Evolutionary conservation across 164 flowering plant genomes (phyloP).

Genomic region (Chloranthus sessilifolius): DNA sequence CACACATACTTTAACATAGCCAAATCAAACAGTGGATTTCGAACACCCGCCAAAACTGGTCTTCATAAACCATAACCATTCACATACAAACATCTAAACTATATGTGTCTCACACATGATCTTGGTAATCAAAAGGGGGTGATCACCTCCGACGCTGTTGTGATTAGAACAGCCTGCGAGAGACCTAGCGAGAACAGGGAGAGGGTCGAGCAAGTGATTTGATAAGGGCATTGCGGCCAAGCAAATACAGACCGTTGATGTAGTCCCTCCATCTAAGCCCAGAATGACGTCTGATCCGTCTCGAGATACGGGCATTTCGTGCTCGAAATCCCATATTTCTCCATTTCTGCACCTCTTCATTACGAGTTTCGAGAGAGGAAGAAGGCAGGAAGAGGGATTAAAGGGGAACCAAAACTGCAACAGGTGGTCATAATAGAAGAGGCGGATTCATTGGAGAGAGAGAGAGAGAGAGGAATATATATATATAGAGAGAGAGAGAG

Average conservation of each 20-base stretch:
- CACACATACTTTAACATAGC: too few relatives aligned
- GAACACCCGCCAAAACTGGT: too few relatives aligned
- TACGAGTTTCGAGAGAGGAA: not conserved
- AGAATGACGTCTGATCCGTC: constrained; percentile 37
- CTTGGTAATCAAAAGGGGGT: too few relatives aligned
- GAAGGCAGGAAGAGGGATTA: not conserved
- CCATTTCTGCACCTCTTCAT: constrained; percentile 56
- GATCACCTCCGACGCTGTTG: constrained; percentile 96
- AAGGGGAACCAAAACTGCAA: too few relatives aligned
- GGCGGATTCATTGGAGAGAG: too few relatives aligned
- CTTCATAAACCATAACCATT: too few relatives aligned
- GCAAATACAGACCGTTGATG: constrained; percentile 83
- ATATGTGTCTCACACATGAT: too few relatives aligned
- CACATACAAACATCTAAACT: too few relatives aligned
- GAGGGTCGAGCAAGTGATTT: constrained; percentile 41
- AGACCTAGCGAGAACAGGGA: constrained; percentile 74
- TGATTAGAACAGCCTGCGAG: constrained; percentile 87
- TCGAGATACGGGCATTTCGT: constrained; percentile 18
- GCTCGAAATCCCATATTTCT: constrained; percentile 53
- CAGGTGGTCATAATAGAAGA: too few relatives aligned
- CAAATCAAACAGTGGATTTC: too few relatives aligned
- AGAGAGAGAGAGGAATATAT: too few relatives aligned
- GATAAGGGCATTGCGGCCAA: constrained; percentile 54
- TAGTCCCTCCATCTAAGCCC: constrained; percentile 89
- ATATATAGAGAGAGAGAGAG: not conserved